These are phyloP conservation scores for Citeromyces hawaiiensis DNA, from an alignment of 1,139 yeast genomes.

Conservation along the genomic window DNA sequence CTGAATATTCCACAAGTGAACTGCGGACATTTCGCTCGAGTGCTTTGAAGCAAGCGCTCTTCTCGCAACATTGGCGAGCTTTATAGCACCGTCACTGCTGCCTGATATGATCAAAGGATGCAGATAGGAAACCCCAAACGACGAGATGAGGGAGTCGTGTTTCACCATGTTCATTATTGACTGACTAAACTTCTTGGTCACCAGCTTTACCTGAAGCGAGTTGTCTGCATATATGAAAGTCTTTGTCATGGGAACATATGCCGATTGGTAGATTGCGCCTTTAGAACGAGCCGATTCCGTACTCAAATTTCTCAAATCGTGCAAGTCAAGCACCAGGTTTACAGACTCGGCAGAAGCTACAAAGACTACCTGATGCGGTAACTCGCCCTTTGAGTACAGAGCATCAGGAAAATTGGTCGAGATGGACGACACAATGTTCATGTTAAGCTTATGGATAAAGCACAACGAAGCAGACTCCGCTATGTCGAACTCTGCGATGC, in stretches of 20 bases:
- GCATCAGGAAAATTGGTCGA: conserved; percentile 10
- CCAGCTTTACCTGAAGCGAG: conserved; percentile 18
- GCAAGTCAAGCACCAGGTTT: conserved; percentile 9
- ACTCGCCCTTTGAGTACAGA: conserved; percentile 3
- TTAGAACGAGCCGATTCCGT: conserved; percentile 1
- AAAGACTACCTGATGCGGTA: conserved; percentile 5
- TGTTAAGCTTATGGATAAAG: too few relatives aligned
- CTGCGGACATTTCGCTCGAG: conserved; percentile 13
- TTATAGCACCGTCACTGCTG: conserved; percentile 45
- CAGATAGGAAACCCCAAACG: conserved; percentile 23
- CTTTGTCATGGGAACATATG: conserved; percentile 23
- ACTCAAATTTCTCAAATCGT: background rate
- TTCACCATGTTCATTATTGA: conserved; percentile 20
- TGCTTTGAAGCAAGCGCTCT: conserved; percentile 26
- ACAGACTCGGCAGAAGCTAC: conserved; percentile 10
- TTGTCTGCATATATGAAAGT: conserved; percentile 26
- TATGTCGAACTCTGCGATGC: conserved; percentile 48
- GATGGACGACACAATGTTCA: conserved; percentile 10
- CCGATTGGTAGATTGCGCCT: conserved; percentile 9
- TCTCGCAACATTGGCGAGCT: conserved; percentile 26
- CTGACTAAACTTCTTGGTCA: conserved; percentile 19
- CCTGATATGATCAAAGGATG: conserved; percentile 59
- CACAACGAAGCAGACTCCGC: too few relatives aligned
- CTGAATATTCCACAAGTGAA: conserved; percentile 23
- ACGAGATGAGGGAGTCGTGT: conserved; percentile 24